A percentile compares a stretch with the other conserved stretches of the same genome.
Conservation (phyloP, 352 stramenopile genomes). For the Blastocystis hominis region DNA sequence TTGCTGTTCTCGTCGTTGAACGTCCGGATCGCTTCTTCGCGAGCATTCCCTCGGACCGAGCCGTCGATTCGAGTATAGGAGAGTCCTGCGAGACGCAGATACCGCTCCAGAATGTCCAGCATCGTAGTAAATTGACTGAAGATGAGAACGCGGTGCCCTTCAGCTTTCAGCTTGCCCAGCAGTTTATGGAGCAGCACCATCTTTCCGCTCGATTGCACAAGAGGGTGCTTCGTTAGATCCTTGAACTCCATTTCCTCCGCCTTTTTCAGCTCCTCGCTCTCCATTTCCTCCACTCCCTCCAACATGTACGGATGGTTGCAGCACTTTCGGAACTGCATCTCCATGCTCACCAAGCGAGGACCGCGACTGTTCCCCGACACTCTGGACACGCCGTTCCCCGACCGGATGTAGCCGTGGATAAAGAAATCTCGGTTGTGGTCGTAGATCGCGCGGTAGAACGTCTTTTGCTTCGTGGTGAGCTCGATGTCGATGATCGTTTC, state of each 20-base stretch:
- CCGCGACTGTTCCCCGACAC: neutral
- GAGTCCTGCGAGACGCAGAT: constrained; percentile 72
- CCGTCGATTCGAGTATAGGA: constrained; percentile 79
- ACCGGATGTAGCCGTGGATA: constrained; percentile 55
- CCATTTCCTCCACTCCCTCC: constrained; percentile 90
- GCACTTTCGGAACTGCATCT: constrained; percentile 96
- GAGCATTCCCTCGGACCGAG: constrained; percentile 74
- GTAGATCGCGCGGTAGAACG: constrained; percentile 74
- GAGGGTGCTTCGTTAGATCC: constrained; percentile 65
- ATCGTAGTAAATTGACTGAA: constrained; percentile 95
- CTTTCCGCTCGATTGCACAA: constrained; percentile 77
- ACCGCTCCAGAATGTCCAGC: constrained; percentile 82
- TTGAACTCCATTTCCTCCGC: constrained; percentile 4
- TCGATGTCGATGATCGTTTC: constrained; percentile 89
- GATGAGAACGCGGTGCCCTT: constrained; percentile 91
- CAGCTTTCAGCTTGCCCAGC: constrained; percentile 82
- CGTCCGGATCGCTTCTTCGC: constrained; percentile 84
- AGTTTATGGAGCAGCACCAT: constrained; percentile 91
- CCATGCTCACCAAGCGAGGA: constrained; percentile 91
- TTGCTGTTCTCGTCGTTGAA: constrained; percentile 86
- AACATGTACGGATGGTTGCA: constrained; percentile 99
- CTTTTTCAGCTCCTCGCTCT: constrained; percentile 66
- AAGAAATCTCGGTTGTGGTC: constrained; percentile 64
- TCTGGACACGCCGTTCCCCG: constrained; percentile 65
- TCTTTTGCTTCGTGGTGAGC: constrained; percentile 94